Percentiles rank a stretch among this genome's conserved stretches.
These are phyloP conservation scores for Lepidopterella palustris DNA, from an alignment of 495 filamentous ascomycete species.

Conservation along the genomic window DNA sequence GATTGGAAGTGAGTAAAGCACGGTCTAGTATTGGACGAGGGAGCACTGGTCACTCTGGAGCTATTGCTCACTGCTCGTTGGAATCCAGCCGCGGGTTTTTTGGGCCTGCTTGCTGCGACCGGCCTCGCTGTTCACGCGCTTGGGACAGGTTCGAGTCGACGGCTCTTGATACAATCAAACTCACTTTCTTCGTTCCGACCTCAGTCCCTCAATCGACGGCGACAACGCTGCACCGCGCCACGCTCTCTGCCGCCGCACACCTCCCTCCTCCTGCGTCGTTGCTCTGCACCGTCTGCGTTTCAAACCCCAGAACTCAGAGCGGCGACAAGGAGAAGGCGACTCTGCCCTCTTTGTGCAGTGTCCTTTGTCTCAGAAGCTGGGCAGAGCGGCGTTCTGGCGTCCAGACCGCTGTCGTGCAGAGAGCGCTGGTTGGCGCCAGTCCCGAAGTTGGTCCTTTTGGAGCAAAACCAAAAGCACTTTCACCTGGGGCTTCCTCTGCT, in stretches of 20 bases:
- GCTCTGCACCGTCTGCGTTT: background rate
- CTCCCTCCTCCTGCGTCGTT: background rate
- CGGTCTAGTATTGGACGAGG: conserved; percentile 3
- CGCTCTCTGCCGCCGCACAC: background rate
- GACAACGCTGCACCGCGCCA: background rate
- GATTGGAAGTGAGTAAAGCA: conserved; percentile 13
- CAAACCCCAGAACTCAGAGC: background rate
- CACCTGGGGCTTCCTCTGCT: conserved; percentile 6
- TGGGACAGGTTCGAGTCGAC: background rate
- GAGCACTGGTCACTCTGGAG: background rate
- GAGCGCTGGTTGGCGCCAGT: conserved; percentile 23
- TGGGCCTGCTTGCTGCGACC: background rate
- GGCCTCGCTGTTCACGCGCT: background rate
- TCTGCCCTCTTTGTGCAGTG: background rate
- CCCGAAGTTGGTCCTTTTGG: conserved; percentile 21
- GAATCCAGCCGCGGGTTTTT: too few relatives aligned
- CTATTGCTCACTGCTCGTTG: background rate
- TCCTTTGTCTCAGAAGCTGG: conserved; percentile 16
- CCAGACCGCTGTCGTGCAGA: conserved; percentile 26
- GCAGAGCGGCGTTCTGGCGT: conserved; percentile 10
- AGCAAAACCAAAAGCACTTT: conserved; percentile 18
- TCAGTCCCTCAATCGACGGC: background rate
- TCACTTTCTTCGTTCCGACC: background rate
- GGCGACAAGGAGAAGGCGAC: background rate
- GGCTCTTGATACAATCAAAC: background rate